Base-by-base conservation (phyloP, 371 early-diverging fungal species). In the Syncephalastrum monosporum region DNA sequence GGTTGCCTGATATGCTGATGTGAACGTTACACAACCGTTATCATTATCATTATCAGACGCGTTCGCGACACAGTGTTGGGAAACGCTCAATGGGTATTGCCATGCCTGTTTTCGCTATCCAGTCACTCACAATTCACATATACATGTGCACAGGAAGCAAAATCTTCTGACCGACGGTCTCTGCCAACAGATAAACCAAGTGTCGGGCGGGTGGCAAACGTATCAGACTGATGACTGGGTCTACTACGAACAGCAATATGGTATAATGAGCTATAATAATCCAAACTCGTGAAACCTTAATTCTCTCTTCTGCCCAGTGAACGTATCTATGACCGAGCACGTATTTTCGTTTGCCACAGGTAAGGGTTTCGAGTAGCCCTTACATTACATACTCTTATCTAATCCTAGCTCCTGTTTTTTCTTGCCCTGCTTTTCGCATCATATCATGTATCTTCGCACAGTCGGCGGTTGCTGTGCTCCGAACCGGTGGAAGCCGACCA, bases 381-480 rank as follows among this genome's bases (percentile, higher is more conserved):
- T 33, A 33, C 8, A 33, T 5, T 5, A 8, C 38, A 33, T 33
- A 10, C 21, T 33, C 38, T 33, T 33, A 33, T 33, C 38, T 33
- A 33, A 33, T 33, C 38, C 5, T 33, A 33, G 38, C 38, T 33
- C 8, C 10, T 33, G n/a, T 15, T 16, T 23, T 23, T 23, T 15
- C 15, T 23, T 46, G 23, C 23, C 17, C 5, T 51, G 15, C 5
- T 43, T 43, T 13, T 16, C 33, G 12, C n/a, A 52, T 56, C 7
- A 50, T 13, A 50, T 16, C n/a, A 25, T 13, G 12, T 25, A 43
- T 17, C 23, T 52, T 52, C 4, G 41, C 1, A 7, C 33, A 69
- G 79, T 75, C 10, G 79, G 79, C 17, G 79, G 79, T 3, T 79
- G 79, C 41, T 71, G 71, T 42, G 79, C 70, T 16, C 79, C 75